Base-by-base conservation (phyloP, 805 yeast species). In the Nakazawaea populi region DNA sequence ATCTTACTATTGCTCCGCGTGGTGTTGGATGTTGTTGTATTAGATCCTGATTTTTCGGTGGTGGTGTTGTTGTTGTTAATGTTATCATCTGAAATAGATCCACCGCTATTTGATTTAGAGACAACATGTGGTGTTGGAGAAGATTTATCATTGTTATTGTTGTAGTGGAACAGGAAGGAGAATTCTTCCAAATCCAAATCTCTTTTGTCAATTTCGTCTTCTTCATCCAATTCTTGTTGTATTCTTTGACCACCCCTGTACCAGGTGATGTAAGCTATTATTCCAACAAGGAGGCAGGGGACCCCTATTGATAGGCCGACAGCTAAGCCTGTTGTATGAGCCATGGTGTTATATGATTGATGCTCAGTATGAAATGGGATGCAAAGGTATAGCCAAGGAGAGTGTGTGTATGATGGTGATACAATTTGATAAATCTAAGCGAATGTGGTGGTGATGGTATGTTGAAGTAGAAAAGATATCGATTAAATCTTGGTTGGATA, bases 221-320 rank as follows among this genome's bases (percentile, higher is more conserved):
- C 67, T 28, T 64, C 59, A 41, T 64, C 67, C 12, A 55, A 31
- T 51, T 77, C 82, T 45, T 59, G 58, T 45, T 64, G 67, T 38
- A 68, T 62, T 42, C 71, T 65, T 51, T 63, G 57, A 50, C 66
- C 72, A 49, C 72, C 68, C 42, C 73, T 66, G 32, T 61, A 52
- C 71, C 75, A 71, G 51, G 74, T 68, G 9, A 54, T 54, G 2
- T 65, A 34, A 0, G 73, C 66, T 2, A 74, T 63, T 0, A 68
- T 14, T 1, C 72, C 10, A 1, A 74, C 72, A 8, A 75, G 54
- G 4, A 67, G 70, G n/a, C 70, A 58, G 0, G 83, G 83, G 28
- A 78, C 66, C 35, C 81, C 82, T 4, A 78, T 76, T 3, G 82
- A 78, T 54, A 78, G 71, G 2, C 81, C 82, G 3, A 77, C 81